Percentiles rank a stretch among this genome's conserved stretches.
Evolutionary conservation across 2,329 filamentous ascomycete species (phyloP).

Genomic region (Arthrobotrys musiformis): DNA sequence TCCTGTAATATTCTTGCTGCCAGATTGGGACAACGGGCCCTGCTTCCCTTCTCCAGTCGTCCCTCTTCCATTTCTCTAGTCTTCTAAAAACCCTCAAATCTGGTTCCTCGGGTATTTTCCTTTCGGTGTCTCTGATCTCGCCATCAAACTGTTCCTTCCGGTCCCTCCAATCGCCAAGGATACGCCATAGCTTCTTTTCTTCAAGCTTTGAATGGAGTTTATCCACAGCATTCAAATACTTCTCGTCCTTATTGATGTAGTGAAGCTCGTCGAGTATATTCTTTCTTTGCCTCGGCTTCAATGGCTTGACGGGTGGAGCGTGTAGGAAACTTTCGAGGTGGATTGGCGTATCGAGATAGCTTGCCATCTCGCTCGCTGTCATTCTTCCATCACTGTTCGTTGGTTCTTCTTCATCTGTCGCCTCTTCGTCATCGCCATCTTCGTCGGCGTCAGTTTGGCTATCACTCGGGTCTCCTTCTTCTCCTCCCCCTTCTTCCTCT

Average conservation of each 20-base stretch:
- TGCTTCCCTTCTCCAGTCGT: constrained; percentile 31
- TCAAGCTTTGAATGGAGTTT: constrained; percentile 29
- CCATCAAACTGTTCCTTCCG: constrained; percentile 14
- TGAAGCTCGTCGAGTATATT: constrained; percentile 38
- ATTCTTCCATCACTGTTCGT: neutral
- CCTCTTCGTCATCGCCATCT: neutral
- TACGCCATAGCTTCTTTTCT: constrained; percentile 44
- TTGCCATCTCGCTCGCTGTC: constrained; percentile 22
- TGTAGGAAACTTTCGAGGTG: constrained; percentile 34
- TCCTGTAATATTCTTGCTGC: constrained; percentile 41
- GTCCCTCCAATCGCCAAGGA: constrained; percentile 40
- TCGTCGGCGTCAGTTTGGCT: constrained; percentile 10
- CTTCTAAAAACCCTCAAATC: constrained; percentile 19
- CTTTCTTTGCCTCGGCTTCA: constrained; percentile 20
- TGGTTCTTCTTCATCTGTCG: neutral
- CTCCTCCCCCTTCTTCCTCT: neutral
- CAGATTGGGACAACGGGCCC: constrained; percentile 37
- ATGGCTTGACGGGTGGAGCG: neutral
- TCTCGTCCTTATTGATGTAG: constrained; percentile 48
- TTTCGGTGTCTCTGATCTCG: constrained; percentile 8
- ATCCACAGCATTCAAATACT: constrained; percentile 46
- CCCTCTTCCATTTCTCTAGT: constrained; percentile 46
- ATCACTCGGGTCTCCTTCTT: neutral
- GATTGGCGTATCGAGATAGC: constrained; percentile 38
- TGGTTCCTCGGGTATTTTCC: constrained; percentile 33